Percentiles rank a stretch among this genome's conserved stretches.
phyloP scores from a whole-genome alignment of 345 rosid genomes.

The Barbarea vulgaris region DNA sequence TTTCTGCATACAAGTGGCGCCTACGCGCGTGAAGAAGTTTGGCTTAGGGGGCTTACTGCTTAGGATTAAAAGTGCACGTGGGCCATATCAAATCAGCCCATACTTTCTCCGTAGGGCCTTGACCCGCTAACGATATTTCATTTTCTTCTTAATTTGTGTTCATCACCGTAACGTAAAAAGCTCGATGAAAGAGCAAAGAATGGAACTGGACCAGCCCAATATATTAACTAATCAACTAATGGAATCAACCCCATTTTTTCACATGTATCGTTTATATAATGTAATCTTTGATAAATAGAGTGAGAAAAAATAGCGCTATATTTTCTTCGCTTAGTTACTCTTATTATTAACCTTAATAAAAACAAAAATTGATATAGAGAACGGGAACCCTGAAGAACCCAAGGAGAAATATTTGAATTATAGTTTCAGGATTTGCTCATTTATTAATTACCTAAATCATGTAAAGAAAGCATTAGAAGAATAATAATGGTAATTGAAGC shows the following conservation, averaged over 20 bases:
- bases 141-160: background rate
- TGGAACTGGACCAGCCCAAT: background rate
- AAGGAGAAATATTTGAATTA: background rate
- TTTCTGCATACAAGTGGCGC: conserved; percentile 21
- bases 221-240: background rate
- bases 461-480: background rate
- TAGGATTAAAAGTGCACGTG: background rate
- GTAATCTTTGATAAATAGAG: background rate
- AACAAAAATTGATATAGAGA: background rate
- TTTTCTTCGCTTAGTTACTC: background rate
- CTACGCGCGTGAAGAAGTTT: too few relatives aligned
- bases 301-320: background rate
- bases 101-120: background rate
- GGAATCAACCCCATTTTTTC: background rate
- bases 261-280: too few relatives aligned
- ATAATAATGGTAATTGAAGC: conserved; percentile 12
- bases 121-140: background rate
- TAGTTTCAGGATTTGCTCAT: conserved; percentile 19
- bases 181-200: background rate
- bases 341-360: background rate
- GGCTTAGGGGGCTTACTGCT: background rate
- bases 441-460: conserved; percentile 2
- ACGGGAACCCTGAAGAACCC: background rate
- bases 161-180: background rate
- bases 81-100: background rate